Base-by-base conservation (phyloP, 1,284 basidiomycete species). In the Pulveroboletus sp. region DNA sequence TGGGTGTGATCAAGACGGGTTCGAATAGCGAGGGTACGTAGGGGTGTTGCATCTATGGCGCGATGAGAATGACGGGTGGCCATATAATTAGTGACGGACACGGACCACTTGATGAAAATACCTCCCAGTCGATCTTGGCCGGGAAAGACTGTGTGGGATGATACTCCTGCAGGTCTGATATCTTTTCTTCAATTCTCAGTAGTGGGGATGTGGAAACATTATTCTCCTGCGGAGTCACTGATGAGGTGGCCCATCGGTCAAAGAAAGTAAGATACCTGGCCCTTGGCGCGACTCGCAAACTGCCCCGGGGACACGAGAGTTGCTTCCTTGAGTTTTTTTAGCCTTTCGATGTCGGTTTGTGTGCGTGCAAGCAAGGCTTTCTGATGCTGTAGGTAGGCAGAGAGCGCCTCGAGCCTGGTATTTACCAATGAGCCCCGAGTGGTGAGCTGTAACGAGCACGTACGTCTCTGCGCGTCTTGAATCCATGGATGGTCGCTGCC, bases 361-460 rank as follows among this genome's bases (percentile, higher is more conserved):
- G 85, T 85, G 29, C 79, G 78, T 45, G 78, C 76, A 42, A 90
- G 79, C 49, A 87, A 63, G 28, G 74, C 66, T 68, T 73, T 80
- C 70, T 90, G 88, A 40, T 78, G 75, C 57, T 81, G 75, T 61
- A 90, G 80, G 72, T 85, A 90, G 48, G 74, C 74, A 65, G 84
- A 79, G 61, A 90, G 83, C 76, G 85, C 85, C 74, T 85, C 77
- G 64, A 87, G 74, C 67, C 87, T 89, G 61, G 39, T 33, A 17
- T 49, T 54, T 8, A 31, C 20, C 20, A 22, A 49, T 65, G 52
- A 70, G 60, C 39, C 9, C 8, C 14, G 24, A 38, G 20, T 35
- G 28, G 44, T 38, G 24, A 43, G 10, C 20, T 25, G 40, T 22
- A 12, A 45, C 12, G 2, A 33, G 43, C 18, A 63, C 81, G 33